Conservation (phyloP, 371 early-diverging fungal genomes). For the Lichtheimia corymbifera region DNA sequence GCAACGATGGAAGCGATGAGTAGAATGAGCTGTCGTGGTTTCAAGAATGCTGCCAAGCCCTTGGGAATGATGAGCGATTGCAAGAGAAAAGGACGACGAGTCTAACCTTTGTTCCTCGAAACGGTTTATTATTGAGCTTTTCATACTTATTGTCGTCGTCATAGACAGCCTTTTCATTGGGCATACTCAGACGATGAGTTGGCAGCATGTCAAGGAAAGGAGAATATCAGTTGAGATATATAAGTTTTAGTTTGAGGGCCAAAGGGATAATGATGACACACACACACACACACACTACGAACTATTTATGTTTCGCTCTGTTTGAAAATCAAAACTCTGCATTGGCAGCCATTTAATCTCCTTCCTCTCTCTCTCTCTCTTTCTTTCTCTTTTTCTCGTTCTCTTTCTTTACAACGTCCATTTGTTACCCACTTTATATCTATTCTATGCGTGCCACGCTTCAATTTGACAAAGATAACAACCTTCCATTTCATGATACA, state of each 20-base stretch:
- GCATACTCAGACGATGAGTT: conserved; percentile 30
- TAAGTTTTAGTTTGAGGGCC: not conserved
- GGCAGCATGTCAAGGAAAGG: conserved; percentile 33
- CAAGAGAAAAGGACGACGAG: not conserved
- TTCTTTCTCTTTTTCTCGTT: no score
- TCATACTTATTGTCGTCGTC: conserved; percentile 29
- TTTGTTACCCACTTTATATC: no score
- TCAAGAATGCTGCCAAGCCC: conserved; percentile 1
- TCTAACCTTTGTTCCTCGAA: conserved; percentile 10
- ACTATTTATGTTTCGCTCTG: no score
- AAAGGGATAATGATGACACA: not conserved
- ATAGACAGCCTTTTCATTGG: conserved; percentile 4
- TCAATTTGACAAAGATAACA: no score
- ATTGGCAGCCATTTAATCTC: no score
- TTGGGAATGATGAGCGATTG: conserved; percentile 7
- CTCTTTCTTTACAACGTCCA: no score
- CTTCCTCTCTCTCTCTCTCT: no score
- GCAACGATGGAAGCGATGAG: not conserved
- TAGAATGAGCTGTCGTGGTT: conserved; percentile 2
- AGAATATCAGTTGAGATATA: not conserved
- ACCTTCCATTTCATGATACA: no score
- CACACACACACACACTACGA: no score
- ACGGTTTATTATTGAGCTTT: conserved; percentile 25
- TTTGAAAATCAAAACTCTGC: no score
- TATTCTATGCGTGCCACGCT: no score